Evolutionary conservation across 2,329 filamentous ascomycete species (phyloP).

Genomic region (Thelonectria blattea): DNA sequence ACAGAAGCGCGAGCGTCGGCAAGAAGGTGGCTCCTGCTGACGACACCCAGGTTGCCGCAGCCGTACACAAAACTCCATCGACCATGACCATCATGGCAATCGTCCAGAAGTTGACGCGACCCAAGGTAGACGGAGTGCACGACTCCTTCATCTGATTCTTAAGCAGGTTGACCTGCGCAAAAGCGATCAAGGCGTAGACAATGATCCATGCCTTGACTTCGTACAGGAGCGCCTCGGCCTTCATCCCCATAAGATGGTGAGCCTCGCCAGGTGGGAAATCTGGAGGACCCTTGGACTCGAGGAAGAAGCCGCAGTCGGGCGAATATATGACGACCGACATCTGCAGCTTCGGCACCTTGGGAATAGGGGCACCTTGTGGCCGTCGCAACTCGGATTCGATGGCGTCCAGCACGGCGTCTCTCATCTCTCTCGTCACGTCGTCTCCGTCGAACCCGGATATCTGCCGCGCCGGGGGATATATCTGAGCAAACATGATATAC

Average conservation of each 20-base stretch:
- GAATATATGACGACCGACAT: slow-evolving; percentile 71
- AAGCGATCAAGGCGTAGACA: slow-evolving; percentile 60
- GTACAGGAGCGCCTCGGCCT: slow-evolving; percentile 64
- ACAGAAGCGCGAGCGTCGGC: slow-evolving; percentile 60
- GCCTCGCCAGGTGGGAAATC: slow-evolving; percentile 57
- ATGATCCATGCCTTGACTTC: slow-evolving; percentile 66
- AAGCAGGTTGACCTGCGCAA: slow-evolving; percentile 66
- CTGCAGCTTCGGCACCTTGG: slow-evolving; percentile 60
- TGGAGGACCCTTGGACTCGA: slow-evolving; percentile 69
- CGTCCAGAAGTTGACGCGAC: slow-evolving; percentile 69
- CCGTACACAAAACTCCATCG: slow-evolving; percentile 64
- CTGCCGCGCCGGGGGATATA: slow-evolving; percentile 61
- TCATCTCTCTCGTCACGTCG: slow-evolving; percentile 41
- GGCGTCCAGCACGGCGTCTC: slow-evolving; percentile 50
- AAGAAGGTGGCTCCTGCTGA: slow-evolving; percentile 62
- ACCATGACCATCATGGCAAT: slow-evolving; percentile 66
- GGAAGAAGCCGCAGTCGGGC: slow-evolving; percentile 70
- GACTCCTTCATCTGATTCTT: slow-evolving; percentile 71
- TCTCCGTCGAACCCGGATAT: slow-evolving; percentile 43
- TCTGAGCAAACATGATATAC: slow-evolving; percentile 84
- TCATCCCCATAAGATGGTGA: slow-evolving; percentile 64
- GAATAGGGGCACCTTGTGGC: slow-evolving; percentile 64
- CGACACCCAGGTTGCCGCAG: slow-evolving; percentile 62
- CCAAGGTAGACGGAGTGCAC: slow-evolving; percentile 70
- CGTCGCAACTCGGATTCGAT: slow-evolving; percentile 69